A percentile compares a stretch with the other conserved stretches of the same genome.
phyloP scores from a whole-genome alignment of 768 basidiomycete species.

The Termitomyces sp. region DNA sequence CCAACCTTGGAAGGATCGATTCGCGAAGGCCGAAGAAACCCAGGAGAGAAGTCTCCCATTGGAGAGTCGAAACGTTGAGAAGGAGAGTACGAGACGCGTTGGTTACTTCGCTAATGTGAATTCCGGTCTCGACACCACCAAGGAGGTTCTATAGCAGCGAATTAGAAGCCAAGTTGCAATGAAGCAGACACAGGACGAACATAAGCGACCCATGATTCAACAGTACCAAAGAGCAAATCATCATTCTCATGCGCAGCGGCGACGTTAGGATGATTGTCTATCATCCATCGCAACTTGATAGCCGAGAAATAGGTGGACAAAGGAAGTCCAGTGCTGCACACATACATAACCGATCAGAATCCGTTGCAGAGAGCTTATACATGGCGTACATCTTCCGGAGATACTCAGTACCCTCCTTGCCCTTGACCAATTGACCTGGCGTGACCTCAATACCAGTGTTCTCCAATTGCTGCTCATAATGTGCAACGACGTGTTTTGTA shows the following conservation, averaged over 20 bases:
- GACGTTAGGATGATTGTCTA: slow-evolving; percentile 79
- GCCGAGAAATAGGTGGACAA: slow-evolving; percentile 98
- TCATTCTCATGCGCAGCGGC: slow-evolving; percentile 73
- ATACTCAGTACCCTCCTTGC: slow-evolving; percentile 59
- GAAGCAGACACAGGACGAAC: slow-evolving; percentile 33
- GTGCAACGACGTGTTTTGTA: slow-evolving; percentile 80
- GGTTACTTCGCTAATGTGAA: slow-evolving; percentile 89
- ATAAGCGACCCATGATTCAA: slow-evolving; percentile 96
- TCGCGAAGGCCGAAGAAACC: slow-evolving; percentile 80
- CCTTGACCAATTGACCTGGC: slow-evolving; percentile 63
- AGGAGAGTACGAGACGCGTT: slow-evolving; percentile 97
- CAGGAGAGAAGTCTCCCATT: slow-evolving; percentile 81
- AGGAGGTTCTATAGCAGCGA: slow-evolving; percentile 59
- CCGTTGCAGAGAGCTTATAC: background rate
- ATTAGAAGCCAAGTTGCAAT: slow-evolving; percentile 3
- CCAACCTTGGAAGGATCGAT: slow-evolving; percentile 80
- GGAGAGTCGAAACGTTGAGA: slow-evolving; percentile 72
- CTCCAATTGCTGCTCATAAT: slow-evolving; percentile 67
- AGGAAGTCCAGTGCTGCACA: slow-evolving; percentile 78
- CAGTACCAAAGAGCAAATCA: slow-evolving; percentile 86
- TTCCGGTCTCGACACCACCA: slow-evolving; percentile 61
- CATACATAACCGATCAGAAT: slow-evolving; percentile 2
- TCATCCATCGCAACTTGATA: slow-evolving; percentile 96
- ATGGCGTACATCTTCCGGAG: slow-evolving; percentile 60
- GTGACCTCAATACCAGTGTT: slow-evolving; percentile 71